These are phyloP conservation scores for Aspergillus niger DNA, from an alignment of 2,329 filamentous ascomycete genomes.

Conservation along the genomic window DNA sequence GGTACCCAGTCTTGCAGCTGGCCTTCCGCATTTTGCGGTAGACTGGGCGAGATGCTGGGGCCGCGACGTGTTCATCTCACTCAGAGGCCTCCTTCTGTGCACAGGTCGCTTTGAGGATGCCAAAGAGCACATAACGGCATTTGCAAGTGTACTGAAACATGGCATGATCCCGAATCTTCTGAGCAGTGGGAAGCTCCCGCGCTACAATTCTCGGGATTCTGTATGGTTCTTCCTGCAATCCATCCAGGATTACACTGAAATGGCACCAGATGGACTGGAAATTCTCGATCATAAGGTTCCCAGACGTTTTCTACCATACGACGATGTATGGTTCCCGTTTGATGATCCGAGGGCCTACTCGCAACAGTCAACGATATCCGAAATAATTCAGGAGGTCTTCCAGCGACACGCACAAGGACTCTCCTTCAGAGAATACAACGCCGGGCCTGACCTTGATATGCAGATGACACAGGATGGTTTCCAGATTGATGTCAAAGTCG, in stretches of 20 bases:
- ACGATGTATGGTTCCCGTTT: slow-evolving; percentile 88
- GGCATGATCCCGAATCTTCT: slow-evolving; percentile 97
- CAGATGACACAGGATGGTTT: slow-evolving; percentile 95
- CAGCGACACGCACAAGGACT: slow-evolving; percentile 89
- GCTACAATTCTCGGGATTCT: slow-evolving; percentile 95
- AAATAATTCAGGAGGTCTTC: slow-evolving; percentile 89
- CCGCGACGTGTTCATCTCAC: slow-evolving; percentile 92
- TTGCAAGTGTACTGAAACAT: slow-evolving; percentile 94
- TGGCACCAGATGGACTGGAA: slow-evolving; percentile 73
- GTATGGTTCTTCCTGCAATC: slow-evolving; percentile 98
- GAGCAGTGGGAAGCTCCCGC: slow-evolving; percentile 77
- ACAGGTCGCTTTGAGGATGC: slow-evolving; percentile 88
- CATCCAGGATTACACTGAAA: slow-evolving; percentile 86
- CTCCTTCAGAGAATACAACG: slow-evolving; percentile 92
- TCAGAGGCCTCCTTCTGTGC: slow-evolving; percentile 86
- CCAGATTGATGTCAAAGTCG: slow-evolving; percentile 84
- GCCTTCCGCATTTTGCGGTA: slow-evolving; percentile 88
- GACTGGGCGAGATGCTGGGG: slow-evolving; percentile 98
- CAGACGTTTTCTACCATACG: slow-evolving; percentile 88
- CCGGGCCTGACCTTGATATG: slow-evolving; percentile 80
- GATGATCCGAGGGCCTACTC: slow-evolving; percentile 86
- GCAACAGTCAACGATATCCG: slow-evolving; percentile 76
- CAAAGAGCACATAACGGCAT: slow-evolving; percentile 89
- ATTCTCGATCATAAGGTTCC: slow-evolving; percentile 76
- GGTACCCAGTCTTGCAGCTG: slow-evolving; percentile 86